These are phyloP conservation scores for Leucoagaricus sp. DNA, from an alignment of 1,284 basidiomycete genomes.

Conservation along the genomic window DNA sequence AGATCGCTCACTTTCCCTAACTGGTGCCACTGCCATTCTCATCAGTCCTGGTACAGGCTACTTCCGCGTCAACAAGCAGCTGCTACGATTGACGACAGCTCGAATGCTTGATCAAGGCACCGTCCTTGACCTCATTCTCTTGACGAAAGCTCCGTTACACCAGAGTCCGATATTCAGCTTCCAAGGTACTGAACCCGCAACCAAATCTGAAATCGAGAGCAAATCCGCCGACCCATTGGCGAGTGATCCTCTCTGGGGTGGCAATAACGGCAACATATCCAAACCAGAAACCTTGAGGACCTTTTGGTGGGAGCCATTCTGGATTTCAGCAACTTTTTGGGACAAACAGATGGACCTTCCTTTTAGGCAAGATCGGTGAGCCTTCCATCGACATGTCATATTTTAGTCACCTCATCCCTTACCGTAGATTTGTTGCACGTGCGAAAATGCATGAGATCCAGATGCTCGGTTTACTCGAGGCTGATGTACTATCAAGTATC, in stretches of 20 bases:
- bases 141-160: slow-evolving; percentile 93
- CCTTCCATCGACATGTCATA: background rate
- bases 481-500: slow-evolving; percentile 86
- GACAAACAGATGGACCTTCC: slow-evolving; percentile 85
- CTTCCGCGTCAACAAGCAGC: slow-evolving; percentile 89
- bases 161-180: slow-evolving; percentile 90
- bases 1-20: slow-evolving; percentile 93
- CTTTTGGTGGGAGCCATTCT: slow-evolving; percentile 88
- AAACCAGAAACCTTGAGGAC: slow-evolving; percentile 47
- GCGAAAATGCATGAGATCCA: slow-evolving; percentile 95
- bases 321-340: slow-evolving; percentile 82
- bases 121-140: slow-evolving; percentile 85
- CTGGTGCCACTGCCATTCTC: slow-evolving; percentile 83
- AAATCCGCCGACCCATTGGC: slow-evolving; percentile 47
- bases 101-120: slow-evolving; percentile 97
- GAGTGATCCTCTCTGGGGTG: slow-evolving; percentile 83
- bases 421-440: slow-evolving; percentile 77
- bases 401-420: slow-evolving; percentile 4
- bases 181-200: slow-evolving; percentile 52
- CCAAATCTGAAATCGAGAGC: slow-evolving; percentile 44
- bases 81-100: slow-evolving; percentile 91
- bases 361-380: slow-evolving; percentile 80
- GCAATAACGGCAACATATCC: slow-evolving; percentile 49
- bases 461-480: slow-evolving; percentile 88
- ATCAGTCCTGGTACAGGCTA: slow-evolving; percentile 95